phyloP scores from a whole-genome alignment of 345 rosid genomes.

The Eucalyptus tenuipes region DNA sequence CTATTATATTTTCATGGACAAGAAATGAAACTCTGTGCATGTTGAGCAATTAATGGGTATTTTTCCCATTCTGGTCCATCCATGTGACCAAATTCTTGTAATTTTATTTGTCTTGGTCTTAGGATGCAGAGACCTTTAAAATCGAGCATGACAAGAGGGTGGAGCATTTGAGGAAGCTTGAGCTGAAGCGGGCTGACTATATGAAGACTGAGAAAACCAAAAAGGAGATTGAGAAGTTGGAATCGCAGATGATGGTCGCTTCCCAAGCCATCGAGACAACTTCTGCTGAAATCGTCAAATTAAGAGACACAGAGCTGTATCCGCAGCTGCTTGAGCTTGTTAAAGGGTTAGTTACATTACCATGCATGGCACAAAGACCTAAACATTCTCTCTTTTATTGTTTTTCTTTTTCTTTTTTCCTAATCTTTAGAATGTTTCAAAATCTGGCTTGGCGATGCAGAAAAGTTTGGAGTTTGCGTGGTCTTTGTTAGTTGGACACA shows the following conservation, averaged over 20 bases:
- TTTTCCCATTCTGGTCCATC: neutral
- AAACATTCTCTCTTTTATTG: neutral
- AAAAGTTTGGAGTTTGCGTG: neutral
- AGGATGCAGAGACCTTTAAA: slow-evolving; percentile 64
- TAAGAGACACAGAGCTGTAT: slow-evolving; percentile 72
- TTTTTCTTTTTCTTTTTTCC: neutral
- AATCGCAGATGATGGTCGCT: slow-evolving; percentile 79
- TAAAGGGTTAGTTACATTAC: slow-evolving; percentile 52
- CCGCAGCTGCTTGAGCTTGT: slow-evolving; percentile 86
- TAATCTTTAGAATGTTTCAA: neutral
- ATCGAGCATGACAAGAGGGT: slow-evolving; percentile 79
- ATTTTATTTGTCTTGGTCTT: neutral
- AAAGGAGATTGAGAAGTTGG: slow-evolving; percentile 76
- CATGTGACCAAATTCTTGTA: neutral
- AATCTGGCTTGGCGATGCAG: neutral
- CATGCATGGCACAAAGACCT: neutral
- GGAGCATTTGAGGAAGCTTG: slow-evolving; percentile 69
- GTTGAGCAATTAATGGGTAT: neutral
- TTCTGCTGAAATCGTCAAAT: slow-evolving; percentile 68
- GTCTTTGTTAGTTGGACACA: neutral
- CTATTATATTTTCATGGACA: neutral
- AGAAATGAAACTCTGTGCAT: neutral
- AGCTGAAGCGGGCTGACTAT: slow-evolving; percentile 75
- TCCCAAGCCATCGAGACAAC: slow-evolving; percentile 73
- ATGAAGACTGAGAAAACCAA: slow-evolving; percentile 70